Percentiles rank a stretch among this genome's conserved stretches.
phyloP scores from a whole-genome alignment of 148 eudicot genomes.

The Vaccinium darrowii region DNA sequence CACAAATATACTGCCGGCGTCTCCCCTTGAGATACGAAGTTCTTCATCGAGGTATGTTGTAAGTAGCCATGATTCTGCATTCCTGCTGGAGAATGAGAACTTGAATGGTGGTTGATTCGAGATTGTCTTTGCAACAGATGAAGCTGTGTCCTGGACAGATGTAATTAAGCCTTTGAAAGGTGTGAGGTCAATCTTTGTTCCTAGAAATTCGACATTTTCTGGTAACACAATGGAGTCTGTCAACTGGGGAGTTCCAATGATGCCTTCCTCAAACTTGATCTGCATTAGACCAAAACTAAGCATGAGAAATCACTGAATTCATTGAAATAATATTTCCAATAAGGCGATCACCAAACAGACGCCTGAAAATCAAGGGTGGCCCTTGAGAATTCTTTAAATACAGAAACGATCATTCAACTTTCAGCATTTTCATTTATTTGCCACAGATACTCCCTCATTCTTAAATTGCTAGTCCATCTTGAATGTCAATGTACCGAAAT shows the following conservation, averaged over 20 bases:
- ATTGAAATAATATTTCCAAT: neutral
- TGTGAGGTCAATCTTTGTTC: conserved; percentile 75
- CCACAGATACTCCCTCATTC: neutral
- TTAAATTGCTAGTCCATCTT: neutral
- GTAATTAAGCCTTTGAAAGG: conserved; percentile 68
- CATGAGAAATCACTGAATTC: neutral
- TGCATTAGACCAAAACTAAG: conserved; percentile 31
- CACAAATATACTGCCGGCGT: conserved; percentile 68
- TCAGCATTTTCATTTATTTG: neutral
- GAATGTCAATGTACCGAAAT: neutral
- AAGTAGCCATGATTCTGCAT: conserved; percentile 76
- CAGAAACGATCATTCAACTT: neutral
- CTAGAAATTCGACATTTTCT: conserved; percentile 74
- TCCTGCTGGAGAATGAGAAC: conserved; percentile 50
- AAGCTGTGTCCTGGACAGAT: conserved; percentile 80
- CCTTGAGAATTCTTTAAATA: neutral
- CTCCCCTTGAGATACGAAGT: conserved; percentile 83
- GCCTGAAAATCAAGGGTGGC: neutral
- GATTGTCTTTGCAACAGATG: conserved; percentile 69
- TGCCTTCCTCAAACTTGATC: conserved; percentile 84
- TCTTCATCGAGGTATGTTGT: conserved; percentile 88
- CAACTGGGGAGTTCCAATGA: conserved; percentile 84
- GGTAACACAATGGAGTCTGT: conserved; percentile 77
- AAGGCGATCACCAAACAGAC: neutral
- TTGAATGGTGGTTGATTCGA: conserved; percentile 81